Conservation (phyloP, 306 rosid genomes). For the Vicia villosa region DNA sequence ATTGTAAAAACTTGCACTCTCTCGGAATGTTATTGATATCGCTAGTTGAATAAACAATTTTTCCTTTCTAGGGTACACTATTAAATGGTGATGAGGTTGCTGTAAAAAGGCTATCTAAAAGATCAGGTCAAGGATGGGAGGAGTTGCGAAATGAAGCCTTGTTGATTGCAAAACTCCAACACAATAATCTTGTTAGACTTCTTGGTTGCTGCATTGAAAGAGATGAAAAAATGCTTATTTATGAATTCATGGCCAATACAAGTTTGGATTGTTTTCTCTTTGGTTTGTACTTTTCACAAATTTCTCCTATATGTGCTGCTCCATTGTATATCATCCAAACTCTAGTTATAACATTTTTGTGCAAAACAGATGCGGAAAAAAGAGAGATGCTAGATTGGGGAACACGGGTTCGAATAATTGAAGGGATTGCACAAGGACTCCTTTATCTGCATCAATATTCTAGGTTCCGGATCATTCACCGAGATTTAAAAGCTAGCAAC, state of each 20-base stretch:
- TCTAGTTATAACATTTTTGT: not conserved
- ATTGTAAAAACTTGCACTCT: conserved; percentile 4
- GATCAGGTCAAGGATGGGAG: conserved; percentile 52
- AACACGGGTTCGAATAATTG: conserved; percentile 34
- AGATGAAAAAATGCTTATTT: conserved; percentile 3
- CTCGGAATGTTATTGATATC: not conserved
- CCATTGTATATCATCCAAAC: not conserved
- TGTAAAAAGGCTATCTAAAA: conserved; percentile 39
- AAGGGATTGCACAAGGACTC: conserved; percentile 44
- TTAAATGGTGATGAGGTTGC: conserved; percentile 44
- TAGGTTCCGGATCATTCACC: conserved; percentile 34
- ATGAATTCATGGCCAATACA: conserved; percentile 14
- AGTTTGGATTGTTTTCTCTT: conserved; percentile 46
- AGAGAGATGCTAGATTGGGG: conserved; percentile 35
- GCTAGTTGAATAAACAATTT: not conserved
- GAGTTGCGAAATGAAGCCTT: conserved; percentile 41
- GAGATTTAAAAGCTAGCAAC: conserved; percentile 44
- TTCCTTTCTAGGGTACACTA: conserved; percentile 29
- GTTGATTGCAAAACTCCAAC: conserved; percentile 50
- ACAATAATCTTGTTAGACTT: conserved; percentile 41
- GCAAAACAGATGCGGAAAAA: conserved; percentile 25
- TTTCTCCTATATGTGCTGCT: not conserved
- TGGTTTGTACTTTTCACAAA: conserved; percentile 19
- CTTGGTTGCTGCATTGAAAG: not conserved
- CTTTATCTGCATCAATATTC: conserved; percentile 46